Evolutionary conservation across 441 rosid genomes (phyloP), one percentile per base, ranked within the genome.

Genomic region (Mallotus japonicus): DNA sequence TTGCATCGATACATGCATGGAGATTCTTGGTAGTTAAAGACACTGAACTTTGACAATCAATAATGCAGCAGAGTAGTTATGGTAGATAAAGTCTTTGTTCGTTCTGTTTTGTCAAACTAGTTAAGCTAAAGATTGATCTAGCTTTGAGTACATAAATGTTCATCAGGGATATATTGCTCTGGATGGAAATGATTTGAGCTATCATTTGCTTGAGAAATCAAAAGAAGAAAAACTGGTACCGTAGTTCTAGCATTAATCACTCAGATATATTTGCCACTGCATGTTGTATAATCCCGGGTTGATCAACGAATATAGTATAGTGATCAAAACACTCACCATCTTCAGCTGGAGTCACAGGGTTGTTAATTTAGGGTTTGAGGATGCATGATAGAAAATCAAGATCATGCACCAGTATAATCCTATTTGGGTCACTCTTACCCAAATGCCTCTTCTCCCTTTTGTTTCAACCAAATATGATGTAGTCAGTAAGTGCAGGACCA

Each of bases 41-140:
- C 55, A 28, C 34, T 68, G 50, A 37, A 68, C 17, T 68, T 53
- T 61, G 62, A 14, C 71, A 54, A 34, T 54, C 34, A 11, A 37
- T 19, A n/a, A 37, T 37, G 71, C 10, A 24, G 8, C 34, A 2
- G 44, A 28, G 70, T 46, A 54, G 11, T 37, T 68, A 15, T 9
- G 19, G 50, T 34, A 54, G 62, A 68, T 54, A 37, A 54, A 9
- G 34, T 20, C 13, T n/a, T 19, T 22, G 6, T 16, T 11, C 11
- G 5, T 22, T 58, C 7, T 58, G 37, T 59, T 13, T 59, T 11
- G 32, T 67, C 16, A 50, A 28, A 14, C 14, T 51, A 67, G 8
- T 50, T 50, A 7, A 17, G 1, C 54, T 50, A 50, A 15, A 46
- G 56, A 17, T 66, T 24, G 44, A 50, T 50, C 69, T 28, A 24